phyloP scores from a whole-genome alignment of 768 basidiomycete genomes.

The Trametes maxima region DNA sequence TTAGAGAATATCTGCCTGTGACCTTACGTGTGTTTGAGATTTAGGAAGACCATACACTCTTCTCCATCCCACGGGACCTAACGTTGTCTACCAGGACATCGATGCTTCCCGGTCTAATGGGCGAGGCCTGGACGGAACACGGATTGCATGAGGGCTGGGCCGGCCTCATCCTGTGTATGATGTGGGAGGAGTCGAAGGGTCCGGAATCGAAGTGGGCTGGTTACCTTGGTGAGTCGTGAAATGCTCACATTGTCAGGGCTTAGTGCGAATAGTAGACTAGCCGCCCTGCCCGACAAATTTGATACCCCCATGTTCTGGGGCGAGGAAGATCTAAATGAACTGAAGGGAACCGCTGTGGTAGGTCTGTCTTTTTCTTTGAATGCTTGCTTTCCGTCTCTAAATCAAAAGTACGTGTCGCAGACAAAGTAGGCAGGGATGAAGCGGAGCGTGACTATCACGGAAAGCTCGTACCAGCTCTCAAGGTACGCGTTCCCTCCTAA shows the following conservation, averaged over 20 bases:
- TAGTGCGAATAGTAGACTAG: slow-evolving; percentile 37
- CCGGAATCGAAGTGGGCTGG: slow-evolving; percentile 63
- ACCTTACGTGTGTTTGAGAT: background rate
- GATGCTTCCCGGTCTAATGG: slow-evolving; percentile 59
- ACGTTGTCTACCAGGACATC: slow-evolving; percentile 83
- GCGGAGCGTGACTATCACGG: slow-evolving; percentile 73
- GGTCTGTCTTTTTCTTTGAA: slow-evolving; percentile 48
- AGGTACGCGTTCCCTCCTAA: slow-evolving; percentile 45
- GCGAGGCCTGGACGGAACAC: slow-evolving; percentile 62
- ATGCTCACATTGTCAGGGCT: background rate
- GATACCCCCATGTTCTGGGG: slow-evolving; percentile 96
- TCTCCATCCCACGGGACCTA: slow-evolving; percentile 77
- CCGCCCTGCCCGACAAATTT: slow-evolving; percentile 69
- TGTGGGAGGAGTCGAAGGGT: slow-evolving; percentile 86
- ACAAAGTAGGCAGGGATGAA: slow-evolving; percentile 83
- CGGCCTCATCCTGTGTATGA: slow-evolving; percentile 89
- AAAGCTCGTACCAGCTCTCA: slow-evolving; percentile 69
- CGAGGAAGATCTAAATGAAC: slow-evolving; percentile 66
- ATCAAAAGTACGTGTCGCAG: slow-evolving; percentile 46
- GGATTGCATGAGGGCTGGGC: slow-evolving; percentile 77
- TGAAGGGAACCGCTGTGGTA: slow-evolving; percentile 86
- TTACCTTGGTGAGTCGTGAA: slow-evolving; percentile 62
- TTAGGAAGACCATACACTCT: slow-evolving; percentile 76
- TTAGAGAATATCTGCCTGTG: background rate
- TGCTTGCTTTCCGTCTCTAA: background rate